Evolutionary conservation across 306 rosid species (phyloP).

Genomic region (Pyrus communis): DNA sequence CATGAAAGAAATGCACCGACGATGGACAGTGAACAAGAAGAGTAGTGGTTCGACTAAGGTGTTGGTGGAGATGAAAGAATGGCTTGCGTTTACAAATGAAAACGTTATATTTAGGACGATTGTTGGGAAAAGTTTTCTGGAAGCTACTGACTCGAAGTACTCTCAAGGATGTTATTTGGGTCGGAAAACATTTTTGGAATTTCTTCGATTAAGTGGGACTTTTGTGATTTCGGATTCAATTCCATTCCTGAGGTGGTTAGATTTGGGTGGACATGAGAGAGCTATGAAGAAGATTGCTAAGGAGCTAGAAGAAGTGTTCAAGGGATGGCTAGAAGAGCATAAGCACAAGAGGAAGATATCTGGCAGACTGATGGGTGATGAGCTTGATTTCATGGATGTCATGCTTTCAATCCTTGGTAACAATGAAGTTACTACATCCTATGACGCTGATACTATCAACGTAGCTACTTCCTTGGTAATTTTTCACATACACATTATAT

Average conservation of each 20-base stretch:
- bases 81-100: constrained; percentile 1
- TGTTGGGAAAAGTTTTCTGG: not conserved
- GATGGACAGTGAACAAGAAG: not conserved
- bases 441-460: constrained; percentile 4
- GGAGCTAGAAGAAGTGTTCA: not conserved
- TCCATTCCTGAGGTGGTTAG: constrained; percentile 18
- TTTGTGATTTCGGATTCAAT: constrained; percentile 9
- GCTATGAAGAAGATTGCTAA: constrained; percentile 8
- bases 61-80: constrained; percentile 12
- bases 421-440: not conserved
- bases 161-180: not conserved
- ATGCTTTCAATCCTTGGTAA: not conserved
- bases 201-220: not conserved
- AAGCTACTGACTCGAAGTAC: not conserved
- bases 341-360: constrained; percentile 1
- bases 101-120: not conserved
- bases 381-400: constrained; percentile 5
- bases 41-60: not conserved
- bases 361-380: not conserved
- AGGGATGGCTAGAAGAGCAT: constrained; percentile 5
- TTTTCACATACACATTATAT: not conserved
- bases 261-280: not conserved
- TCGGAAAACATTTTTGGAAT: not conserved
- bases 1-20: not conserved
- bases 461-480: constrained; percentile 8